These are phyloP conservation scores for Paecilomyces sp. DNA, from an alignment of 2,329 filamentous ascomycete genomes.

Conservation along the genomic window DNA sequence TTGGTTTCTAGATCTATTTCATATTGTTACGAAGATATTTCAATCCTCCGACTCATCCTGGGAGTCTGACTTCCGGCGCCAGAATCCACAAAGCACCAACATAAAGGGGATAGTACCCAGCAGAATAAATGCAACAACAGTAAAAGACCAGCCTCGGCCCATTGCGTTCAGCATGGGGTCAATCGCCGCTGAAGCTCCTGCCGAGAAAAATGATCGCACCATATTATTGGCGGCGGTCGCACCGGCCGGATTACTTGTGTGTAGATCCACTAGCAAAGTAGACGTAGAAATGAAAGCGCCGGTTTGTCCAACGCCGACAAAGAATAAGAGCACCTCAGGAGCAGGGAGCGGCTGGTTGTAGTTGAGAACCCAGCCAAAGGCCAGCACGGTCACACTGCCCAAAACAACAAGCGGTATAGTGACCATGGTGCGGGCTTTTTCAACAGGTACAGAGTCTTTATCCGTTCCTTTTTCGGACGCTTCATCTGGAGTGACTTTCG, in stretches of 20 bases:
- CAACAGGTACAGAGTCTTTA: conserved; percentile 43
- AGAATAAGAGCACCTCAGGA: conserved; percentile 19
- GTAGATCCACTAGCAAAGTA: conserved; percentile 33
- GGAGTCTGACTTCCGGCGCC: too few relatives aligned
- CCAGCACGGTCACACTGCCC: too few relatives aligned
- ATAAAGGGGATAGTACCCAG: too few relatives aligned
- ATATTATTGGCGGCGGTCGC: conserved; percentile 29
- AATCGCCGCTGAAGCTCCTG: conserved; percentile 18
- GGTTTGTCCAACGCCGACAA: conserved; percentile 1
- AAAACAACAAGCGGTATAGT: too few relatives aligned
- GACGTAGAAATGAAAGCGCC: conserved; percentile 7
- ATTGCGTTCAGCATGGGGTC: conserved; percentile 12
- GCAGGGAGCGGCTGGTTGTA: too few relatives aligned
- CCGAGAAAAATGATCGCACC: conserved; percentile 24
- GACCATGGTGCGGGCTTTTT: conserved; percentile 12
- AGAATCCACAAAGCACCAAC: too few relatives aligned
- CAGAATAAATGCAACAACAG: not conserved
- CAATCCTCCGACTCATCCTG: too few relatives aligned
- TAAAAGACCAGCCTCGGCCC: not conserved
- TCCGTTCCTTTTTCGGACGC: conserved; percentile 48
- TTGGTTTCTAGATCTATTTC: too few relatives aligned
- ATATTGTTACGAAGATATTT: too few relatives aligned
- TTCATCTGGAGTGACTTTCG: conserved; percentile 48
- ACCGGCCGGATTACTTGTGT: conserved; percentile 22
- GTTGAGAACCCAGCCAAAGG: too few relatives aligned